Base-by-base conservation (phyloP, 1,284 basidiomycete species). In the Anthracocystis walkeri region DNA sequence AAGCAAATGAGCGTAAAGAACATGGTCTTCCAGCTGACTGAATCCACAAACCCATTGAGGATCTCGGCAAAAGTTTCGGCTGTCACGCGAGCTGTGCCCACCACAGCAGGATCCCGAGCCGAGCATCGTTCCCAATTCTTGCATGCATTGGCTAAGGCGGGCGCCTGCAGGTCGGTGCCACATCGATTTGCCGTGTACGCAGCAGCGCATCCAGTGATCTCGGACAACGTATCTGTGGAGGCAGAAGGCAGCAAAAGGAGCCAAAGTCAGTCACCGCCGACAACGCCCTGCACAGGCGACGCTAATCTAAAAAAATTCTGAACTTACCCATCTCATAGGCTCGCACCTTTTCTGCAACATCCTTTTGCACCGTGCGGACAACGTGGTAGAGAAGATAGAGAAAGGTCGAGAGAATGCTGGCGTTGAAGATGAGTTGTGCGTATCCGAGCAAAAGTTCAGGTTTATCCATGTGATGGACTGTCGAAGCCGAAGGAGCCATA, bases 41-140 rank as follows among this genome's bases (percentile, higher is more conserved):
- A 92, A 84, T 98, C 96, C 31, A 98, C 93, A 84, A 99, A 99
- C 8, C 93, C 91, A 85, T 98, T 97, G 79, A 97, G 91, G 41
- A 97, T 93, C 80, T 97, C 95, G 52, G 94, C 96, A 85, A 98
- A 92, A 52, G 96, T 91, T 87, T 98, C 94, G 58, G 96, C 95
- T 49, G 92, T 91, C 77, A 98, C 92, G 75, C 90, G 90, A 60
- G 94, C 93, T 54, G 93, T 91, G 0, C 94, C 94, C 23, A 97
- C 90, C 40, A 92, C 91, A 27, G 91, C 91, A 48, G 94, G 94
- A 87, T 97, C 94, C 61, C 93, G 92, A 85, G 92, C 91, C 93
- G 97, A 97, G 85, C 96, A 99, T n/a, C 90, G 90, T 82, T 95
- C 92, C 96, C 96, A 98, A 50, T 77, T 69, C 58, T 66, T 77